These are phyloP conservation scores for Plasmodium gaboni DNA, from an alignment of 169 alveolate species.

Conservation along the genomic window DNA sequence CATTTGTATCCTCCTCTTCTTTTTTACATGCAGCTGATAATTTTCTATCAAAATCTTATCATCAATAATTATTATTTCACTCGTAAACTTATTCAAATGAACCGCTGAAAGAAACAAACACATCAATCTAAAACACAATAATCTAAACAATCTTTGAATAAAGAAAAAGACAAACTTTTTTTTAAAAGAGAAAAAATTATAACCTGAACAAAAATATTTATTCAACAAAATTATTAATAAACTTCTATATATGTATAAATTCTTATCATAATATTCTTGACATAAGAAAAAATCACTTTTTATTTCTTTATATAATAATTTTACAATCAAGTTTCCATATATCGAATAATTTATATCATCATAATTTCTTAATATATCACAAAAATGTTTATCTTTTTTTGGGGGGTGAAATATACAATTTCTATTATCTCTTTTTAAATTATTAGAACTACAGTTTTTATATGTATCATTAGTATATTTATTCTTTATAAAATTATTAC, in stretches of 20 bases:
- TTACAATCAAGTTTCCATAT: constrained; percentile 25
- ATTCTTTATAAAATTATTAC: too few species aligned
- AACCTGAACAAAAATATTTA: constrained; percentile 20
- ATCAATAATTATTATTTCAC: constrained; percentile 53
- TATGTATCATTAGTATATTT: too few species aligned
- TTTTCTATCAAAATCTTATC: constrained; percentile 19
- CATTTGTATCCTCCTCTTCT: background rate
- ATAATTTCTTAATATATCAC: background rate
- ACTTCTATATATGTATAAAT: constrained; percentile 47
- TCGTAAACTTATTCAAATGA: constrained; percentile 56
- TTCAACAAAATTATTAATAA: constrained; percentile 26
- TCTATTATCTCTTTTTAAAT: background rate
- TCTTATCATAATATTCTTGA: constrained; percentile 45
- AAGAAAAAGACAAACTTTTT: constrained; percentile 52
- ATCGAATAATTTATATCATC: background rate
- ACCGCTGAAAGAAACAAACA: constrained; percentile 13
- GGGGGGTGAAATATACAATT: background rate
- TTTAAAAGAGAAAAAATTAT: constrained; percentile 20
- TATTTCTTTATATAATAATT: constrained; percentile 57
- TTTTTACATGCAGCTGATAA: constrained; percentile 5
- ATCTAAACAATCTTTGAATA: constrained; percentile 54
- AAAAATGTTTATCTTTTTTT: too few species aligned
- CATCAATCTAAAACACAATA: constrained; percentile 67
- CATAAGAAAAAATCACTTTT: constrained; percentile 47
- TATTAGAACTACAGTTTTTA: too few species aligned